These are phyloP conservation scores for Plantago major DNA, from an alignment of 257 asterid species.

Conservation along the genomic window DNA sequence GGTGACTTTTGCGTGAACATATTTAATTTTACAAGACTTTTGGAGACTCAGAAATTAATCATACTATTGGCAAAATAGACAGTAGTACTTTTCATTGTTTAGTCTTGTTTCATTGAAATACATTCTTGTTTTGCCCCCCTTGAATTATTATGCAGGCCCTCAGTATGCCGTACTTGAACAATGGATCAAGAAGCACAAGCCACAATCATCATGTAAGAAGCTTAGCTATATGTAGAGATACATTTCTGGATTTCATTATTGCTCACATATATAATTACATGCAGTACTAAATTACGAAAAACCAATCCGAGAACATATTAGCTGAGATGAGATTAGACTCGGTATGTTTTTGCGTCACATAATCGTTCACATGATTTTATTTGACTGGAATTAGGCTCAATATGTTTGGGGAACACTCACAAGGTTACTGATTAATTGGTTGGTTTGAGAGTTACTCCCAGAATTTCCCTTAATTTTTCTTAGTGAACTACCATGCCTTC, in stretches of 20 bases:
- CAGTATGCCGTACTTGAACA: conserved; percentile 64
- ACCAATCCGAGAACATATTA: too few species aligned
- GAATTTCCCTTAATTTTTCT: too few species aligned
- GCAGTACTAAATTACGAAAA: too few species aligned
- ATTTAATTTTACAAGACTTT: conserved; percentile 18
- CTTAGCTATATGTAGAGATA: too few species aligned
- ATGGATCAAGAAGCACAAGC: conserved; percentile 37
- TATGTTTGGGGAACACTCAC: too few species aligned
- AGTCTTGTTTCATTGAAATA: conserved; percentile 12
- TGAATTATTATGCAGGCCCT: conserved; percentile 65
- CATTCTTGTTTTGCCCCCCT: conserved; percentile 21
- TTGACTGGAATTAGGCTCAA: too few species aligned
- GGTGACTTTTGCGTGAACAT: conserved; percentile 42
- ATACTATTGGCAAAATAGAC: not conserved
- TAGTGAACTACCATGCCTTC: too few species aligned
- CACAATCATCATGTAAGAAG: conserved; percentile 43
- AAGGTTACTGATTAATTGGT: too few species aligned
- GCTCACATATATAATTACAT: not conserved
- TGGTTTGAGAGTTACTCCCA: too few species aligned
- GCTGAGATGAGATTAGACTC: too few species aligned
- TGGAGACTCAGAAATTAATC: conserved; percentile 19
- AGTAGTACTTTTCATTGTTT: conserved; percentile 13
- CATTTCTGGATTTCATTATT: not conserved
- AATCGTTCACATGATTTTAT: too few species aligned
- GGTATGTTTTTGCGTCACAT: too few species aligned